phyloP scores from a whole-genome alignment of 1,139 yeast species.

The Blastobotrys elegans region DNA sequence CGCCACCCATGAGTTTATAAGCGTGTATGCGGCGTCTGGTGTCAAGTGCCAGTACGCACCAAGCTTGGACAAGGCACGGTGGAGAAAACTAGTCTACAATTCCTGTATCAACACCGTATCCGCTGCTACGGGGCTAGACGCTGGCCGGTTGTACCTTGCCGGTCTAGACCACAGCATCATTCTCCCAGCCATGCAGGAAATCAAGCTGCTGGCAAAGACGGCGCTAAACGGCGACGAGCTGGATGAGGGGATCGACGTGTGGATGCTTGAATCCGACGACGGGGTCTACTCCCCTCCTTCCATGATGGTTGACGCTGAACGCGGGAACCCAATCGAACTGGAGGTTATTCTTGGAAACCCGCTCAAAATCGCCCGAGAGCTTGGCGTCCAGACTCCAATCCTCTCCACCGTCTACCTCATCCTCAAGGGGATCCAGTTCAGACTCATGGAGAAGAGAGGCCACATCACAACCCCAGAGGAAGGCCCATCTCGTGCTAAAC shows the following conservation, averaged over 20 bases:
- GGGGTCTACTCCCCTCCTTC: constrained; percentile 66
- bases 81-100: constrained; percentile 72
- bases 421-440: constrained; percentile 55
- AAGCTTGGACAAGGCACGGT: constrained; percentile 44
- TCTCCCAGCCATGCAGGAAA: constrained; percentile 61
- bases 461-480: constrained; percentile 41
- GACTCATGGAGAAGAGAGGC: constrained; percentile 52
- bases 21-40: constrained; percentile 45
- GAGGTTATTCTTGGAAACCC: constrained; percentile 74
- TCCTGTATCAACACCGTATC: constrained; percentile 60
- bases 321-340: constrained; percentile 65
- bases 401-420: constrained; percentile 53
- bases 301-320: constrained; percentile 66
- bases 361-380: constrained; percentile 50
- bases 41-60: constrained; percentile 39
- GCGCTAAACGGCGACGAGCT: constrained; percentile 42
- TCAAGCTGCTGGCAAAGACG: constrained; percentile 53
- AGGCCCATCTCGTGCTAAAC: constrained; percentile 17
- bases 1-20: constrained; percentile 42
- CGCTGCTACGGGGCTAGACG: constrained; percentile 53
- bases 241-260: constrained; percentile 42
- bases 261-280: constrained; percentile 54
- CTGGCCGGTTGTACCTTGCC: constrained; percentile 53
- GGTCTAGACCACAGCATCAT: constrained; percentile 42
- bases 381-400: constrained; percentile 55